Percentiles rank a stretch among this genome's conserved stretches.
Evolutionary conservation across 78 protist species (phyloP).

Genomic region (Polysphondylium violaceum): DNA sequence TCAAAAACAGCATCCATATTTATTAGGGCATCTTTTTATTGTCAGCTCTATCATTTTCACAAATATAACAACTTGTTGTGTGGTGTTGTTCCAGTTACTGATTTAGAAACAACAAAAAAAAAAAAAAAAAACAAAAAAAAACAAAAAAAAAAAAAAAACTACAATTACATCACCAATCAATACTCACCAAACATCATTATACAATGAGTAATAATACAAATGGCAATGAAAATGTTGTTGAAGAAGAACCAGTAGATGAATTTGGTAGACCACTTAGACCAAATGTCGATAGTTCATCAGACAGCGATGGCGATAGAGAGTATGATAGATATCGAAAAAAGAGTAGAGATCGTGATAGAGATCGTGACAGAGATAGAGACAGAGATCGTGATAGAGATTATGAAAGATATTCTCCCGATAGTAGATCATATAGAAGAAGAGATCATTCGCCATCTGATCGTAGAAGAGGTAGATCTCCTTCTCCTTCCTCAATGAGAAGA

Average conservation of each 20-base stretch:
- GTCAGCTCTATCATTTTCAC: neutral
- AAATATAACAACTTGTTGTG: constrained; percentile 1
- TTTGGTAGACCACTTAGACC: constrained; percentile 79
- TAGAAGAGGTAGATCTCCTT: constrained; percentile 17
- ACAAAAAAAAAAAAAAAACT: neutral
- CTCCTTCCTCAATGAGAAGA: neutral
- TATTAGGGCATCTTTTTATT: too few species aligned
- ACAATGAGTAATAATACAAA: neutral
- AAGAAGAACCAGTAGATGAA: constrained; percentile 68
- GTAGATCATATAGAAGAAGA: constrained; percentile 31
- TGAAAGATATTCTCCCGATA: constrained; percentile 36
- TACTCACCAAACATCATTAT: neutral
- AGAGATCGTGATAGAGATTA: constrained; percentile 30
- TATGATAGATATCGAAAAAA: constrained; percentile 15
- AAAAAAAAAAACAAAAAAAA: neutral
- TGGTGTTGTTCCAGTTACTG: neutral
- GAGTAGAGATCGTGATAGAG: constrained; percentile 45
- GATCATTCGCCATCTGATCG: constrained; percentile 58
- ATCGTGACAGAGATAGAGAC: constrained; percentile 29
- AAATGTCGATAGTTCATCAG: constrained; percentile 41
- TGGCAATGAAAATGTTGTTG: constrained; percentile 2
- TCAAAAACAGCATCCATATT: too few species aligned
- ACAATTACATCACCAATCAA: neutral
- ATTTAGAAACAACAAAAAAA: neutral
- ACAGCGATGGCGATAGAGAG: constrained; percentile 56